These are phyloP conservation scores for Talaromyces rugulosus DNA, from an alignment of 2,329 filamentous ascomycete genomes.

Conservation along the genomic window DNA sequence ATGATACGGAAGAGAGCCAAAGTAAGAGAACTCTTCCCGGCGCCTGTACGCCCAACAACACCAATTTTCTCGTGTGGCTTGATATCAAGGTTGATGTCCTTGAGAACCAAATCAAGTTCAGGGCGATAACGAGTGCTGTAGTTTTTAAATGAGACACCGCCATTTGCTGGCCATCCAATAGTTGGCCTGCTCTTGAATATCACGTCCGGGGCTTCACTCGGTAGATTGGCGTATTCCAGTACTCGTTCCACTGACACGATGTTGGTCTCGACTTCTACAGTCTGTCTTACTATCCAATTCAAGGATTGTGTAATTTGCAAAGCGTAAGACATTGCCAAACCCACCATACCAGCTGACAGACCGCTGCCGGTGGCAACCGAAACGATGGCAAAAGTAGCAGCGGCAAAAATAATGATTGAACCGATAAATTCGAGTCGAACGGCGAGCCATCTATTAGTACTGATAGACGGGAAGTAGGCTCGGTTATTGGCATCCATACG, in stretches of 20 bases:
- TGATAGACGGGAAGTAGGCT: slow-evolving; percentile 94
- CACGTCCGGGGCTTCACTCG: slow-evolving; percentile 91
- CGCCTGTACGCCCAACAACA: slow-evolving; percentile 91
- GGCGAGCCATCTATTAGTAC: slow-evolving; percentile 89
- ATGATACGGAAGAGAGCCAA: slow-evolving; percentile 94
- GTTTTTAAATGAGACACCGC: slow-evolving; percentile 84
- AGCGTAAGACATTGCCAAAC: slow-evolving; percentile 94
- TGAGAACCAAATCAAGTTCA: slow-evolving; percentile 85
- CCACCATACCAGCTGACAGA: slow-evolving; percentile 71
- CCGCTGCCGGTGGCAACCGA: slow-evolving; percentile 66
- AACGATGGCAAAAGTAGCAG: slow-evolving; percentile 77
- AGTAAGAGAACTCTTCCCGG: slow-evolving; percentile 92
- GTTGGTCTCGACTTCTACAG: slow-evolving; percentile 99
- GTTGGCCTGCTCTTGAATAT: slow-evolving; percentile 81
- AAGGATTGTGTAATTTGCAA: slow-evolving; percentile 94
- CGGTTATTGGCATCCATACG: slow-evolving; percentile 90
- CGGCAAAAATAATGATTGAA: slow-evolving; percentile 83
- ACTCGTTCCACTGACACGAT: slow-evolving; percentile 98
- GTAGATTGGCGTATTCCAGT: slow-evolving; percentile 86
- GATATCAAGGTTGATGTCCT: slow-evolving; percentile 87
- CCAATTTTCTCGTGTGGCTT: slow-evolving; percentile 97
- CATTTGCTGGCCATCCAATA: slow-evolving; percentile 85
- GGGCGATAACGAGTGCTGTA: slow-evolving; percentile 91
- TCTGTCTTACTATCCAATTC: slow-evolving; percentile 98
- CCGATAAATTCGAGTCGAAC: slow-evolving; percentile 94